phyloP scores from a whole-genome alignment of 1,139 yeast species.

The Suhomyces taliae region DNA sequence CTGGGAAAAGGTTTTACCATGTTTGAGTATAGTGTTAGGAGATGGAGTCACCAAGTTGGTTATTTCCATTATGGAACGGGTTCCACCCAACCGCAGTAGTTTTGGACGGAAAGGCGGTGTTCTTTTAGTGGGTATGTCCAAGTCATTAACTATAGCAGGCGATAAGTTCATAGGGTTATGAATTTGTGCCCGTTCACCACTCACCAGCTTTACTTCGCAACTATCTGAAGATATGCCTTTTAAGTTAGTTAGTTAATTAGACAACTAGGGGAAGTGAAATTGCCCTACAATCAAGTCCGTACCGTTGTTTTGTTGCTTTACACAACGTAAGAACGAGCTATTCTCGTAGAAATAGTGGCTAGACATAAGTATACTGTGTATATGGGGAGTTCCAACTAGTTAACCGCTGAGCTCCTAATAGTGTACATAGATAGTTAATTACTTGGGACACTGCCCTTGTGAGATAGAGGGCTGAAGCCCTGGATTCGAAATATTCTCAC shows the following conservation, averaged over 20 bases:
- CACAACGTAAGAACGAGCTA: slow-evolving; percentile 4
- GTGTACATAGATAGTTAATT: neutral
- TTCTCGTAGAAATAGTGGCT: slow-evolving; percentile 1
- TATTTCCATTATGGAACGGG: neutral
- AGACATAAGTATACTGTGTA: neutral
- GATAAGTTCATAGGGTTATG: no score
- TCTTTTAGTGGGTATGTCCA: neutral
- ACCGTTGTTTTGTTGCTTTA: neutral
- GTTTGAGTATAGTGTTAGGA: neutral
- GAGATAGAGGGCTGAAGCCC: slow-evolving; percentile 4
- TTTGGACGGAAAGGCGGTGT: no score
- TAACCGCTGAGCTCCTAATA: neutral
- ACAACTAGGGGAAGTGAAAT: no score
- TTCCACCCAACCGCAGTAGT: neutral
- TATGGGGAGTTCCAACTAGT: neutral
- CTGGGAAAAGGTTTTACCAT: neutral
- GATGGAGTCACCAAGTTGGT: slow-evolving; percentile 1
- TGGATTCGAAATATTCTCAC: neutral
- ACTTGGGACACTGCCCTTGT: no score
- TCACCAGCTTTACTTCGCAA: no score
- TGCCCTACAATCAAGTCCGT: neutral
- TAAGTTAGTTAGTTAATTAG: neutral
- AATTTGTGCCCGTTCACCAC: no score
- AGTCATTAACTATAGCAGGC: no score
- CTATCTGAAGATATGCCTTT: no score